Evolutionary conservation across 305 asterid genomes (phyloP), one percentile per base, ranked within the genome.

Genomic region (Coffea humblotiana): DNA sequence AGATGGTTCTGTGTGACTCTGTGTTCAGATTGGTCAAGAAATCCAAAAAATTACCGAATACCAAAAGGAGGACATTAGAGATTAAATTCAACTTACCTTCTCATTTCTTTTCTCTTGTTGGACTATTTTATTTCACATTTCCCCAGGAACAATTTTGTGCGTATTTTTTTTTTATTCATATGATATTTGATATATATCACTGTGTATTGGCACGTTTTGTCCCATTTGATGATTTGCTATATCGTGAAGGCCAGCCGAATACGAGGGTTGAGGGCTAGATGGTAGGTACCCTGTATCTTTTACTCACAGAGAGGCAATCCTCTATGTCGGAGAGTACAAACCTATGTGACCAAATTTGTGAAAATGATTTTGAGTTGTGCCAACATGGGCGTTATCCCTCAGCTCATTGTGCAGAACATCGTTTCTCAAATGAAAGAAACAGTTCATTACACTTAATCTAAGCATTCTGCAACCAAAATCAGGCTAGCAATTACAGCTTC

Each of bases 161-260:
- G 43, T n/a, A 13, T 32, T 23, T 45, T 35, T 23, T 21, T 11
- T 6, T 3, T 15, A 8, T n/a, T 32, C 25, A 25, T 61, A 72
- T 12, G 32, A 32, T 32, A 32, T 32, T 32, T 32, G 32, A 71
- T 48, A 40, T 40, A 0, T 40, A 40, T n/a, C 3, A 27, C 6
- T n/a, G 71, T 70, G 29, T 76, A 47, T 48, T 64, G 79, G 61
- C 18, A 47, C 32, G n/a, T 63, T 72, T 47, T 14, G 63, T 25
- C 29, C 19, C 63, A 63, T 21, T 5, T n/a, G 49, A n/a, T 64
- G 72, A 76, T 64, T 76, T 47, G 64, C 72, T 8, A 47, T 23
- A 52, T 25, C 61, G 23, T 27, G 23, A 16, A 18, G 64, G 65
- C 74, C 79, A 45, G 25, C 69, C 79, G 56, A 64, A 64, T 14